phyloP scores from a whole-genome alignment of 441 rosid species.

The Omphalea diandra region DNA sequence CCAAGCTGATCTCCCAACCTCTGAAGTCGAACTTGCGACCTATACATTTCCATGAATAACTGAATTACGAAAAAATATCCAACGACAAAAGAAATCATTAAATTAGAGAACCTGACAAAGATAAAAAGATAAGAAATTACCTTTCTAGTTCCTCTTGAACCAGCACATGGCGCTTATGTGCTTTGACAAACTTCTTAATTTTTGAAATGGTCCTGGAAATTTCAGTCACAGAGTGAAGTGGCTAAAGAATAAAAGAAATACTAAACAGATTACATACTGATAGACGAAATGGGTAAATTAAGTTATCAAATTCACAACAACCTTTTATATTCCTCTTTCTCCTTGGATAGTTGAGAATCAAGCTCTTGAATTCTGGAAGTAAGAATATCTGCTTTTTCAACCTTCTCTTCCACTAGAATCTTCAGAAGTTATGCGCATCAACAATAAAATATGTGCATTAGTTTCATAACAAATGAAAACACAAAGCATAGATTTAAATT shows the following conservation, averaged over 20 bases:
- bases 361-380: conserved; percentile 67
- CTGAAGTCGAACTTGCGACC: conserved; percentile 76
- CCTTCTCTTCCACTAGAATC: conserved; percentile 56
- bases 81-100: conserved; percentile 1
- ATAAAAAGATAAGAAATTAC: conserved; percentile 32
- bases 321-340: conserved; percentile 80
- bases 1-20: conserved; percentile 72
- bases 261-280: not conserved
- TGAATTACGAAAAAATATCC: conserved; percentile 20
- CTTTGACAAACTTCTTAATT: conserved; percentile 75
- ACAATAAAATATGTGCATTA: conserved; percentile 8
- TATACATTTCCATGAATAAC: conserved; percentile 33
- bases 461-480: not conserved
- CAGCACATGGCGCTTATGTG: conserved; percentile 51
- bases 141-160: conserved; percentile 79
- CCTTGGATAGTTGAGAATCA: conserved; percentile 62
- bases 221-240: conserved; percentile 18
- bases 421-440: conserved; percentile 32
- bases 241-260: conserved; percentile 10
- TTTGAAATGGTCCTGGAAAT: conserved; percentile 64
- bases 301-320: conserved; percentile 24
- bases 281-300: conserved; percentile 2
- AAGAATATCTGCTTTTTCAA: conserved; percentile 70
- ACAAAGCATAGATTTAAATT: not conserved
- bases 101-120: conserved; percentile 6